These are phyloP conservation scores for Alternaria infectoria DNA, from an alignment of 2,329 filamentous ascomycete genomes.

Conservation along the genomic window DNA sequence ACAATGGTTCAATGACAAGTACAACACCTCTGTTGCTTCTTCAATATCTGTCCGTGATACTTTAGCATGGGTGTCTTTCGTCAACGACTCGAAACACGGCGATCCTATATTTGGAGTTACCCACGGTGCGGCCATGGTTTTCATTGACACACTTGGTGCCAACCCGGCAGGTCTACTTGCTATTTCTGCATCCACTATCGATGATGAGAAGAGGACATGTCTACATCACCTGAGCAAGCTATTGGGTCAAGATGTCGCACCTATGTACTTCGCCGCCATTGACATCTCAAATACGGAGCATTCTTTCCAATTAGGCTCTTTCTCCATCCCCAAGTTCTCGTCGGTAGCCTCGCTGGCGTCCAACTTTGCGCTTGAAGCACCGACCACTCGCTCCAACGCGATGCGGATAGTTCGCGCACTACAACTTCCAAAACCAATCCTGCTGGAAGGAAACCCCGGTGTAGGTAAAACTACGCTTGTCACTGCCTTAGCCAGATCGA, in stretches of 20 bases:
- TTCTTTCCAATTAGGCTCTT: slow-evolving; percentile 73
- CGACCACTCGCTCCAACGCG: slow-evolving; percentile 86
- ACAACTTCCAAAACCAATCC: slow-evolving; percentile 86
- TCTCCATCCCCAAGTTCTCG: slow-evolving; percentile 66
- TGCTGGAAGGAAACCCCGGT: slow-evolving; percentile 95
- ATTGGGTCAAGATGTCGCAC: slow-evolving; percentile 66
- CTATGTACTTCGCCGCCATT: slow-evolving; percentile 70
- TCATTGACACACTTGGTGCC: slow-evolving; percentile 91
- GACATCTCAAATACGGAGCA: slow-evolving; percentile 62
- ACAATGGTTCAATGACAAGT: slow-evolving; percentile 87
- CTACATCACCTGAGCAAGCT: slow-evolving; percentile 74
- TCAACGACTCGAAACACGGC: slow-evolving; percentile 69
- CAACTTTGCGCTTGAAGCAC: slow-evolving; percentile 81
- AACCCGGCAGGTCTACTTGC: slow-evolving; percentile 90
- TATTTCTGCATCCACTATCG: slow-evolving; percentile 71
- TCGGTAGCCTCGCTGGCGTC: slow-evolving; percentile 56
- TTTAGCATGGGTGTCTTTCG: slow-evolving; percentile 90
- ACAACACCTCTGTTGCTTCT: slow-evolving; percentile 74
- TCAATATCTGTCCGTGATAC: slow-evolving; percentile 91
- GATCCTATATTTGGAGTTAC: slow-evolving; percentile 64
- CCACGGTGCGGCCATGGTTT: slow-evolving; percentile 93
- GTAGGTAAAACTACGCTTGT: slow-evolving; percentile 97
- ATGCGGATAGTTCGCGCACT: slow-evolving; percentile 90
- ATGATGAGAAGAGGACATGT: slow-evolving; percentile 74
- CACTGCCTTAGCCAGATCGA: slow-evolving; percentile 78